Evolutionary conservation across 2,329 filamentous ascomycete species (phyloP).

Genomic region (Aspergillus pseudoglaucus): DNA sequence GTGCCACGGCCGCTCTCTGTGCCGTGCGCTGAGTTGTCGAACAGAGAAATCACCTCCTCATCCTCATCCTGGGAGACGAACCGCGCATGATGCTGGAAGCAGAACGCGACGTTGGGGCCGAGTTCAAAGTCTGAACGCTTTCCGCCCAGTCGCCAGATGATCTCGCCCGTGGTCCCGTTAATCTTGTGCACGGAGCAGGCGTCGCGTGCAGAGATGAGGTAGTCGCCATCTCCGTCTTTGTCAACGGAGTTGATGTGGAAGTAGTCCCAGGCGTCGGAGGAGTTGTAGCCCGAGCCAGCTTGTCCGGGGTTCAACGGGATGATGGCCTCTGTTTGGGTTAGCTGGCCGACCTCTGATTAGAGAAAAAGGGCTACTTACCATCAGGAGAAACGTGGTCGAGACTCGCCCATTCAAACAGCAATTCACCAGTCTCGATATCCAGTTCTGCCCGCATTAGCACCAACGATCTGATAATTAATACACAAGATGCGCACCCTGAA

Average conservation of each 20-base stretch:
- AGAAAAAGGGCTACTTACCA: conserved; percentile 21
- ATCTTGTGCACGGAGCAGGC: conserved; percentile 44
- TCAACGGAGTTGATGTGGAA: conserved; percentile 46
- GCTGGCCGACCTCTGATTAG: too few relatives aligned
- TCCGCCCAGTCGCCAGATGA: conserved; percentile 45
- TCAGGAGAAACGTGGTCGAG: conserved; percentile 51
- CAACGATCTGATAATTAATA: too few relatives aligned
- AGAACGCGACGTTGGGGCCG: conserved; percentile 40
- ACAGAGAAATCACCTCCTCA: conserved; percentile 48
- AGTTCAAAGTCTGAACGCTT: conserved; percentile 40
- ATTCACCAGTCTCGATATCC: conserved; percentile 48
- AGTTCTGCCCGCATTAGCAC: too few relatives aligned
- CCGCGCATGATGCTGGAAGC: conserved; percentile 47
- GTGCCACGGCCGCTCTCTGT: conserved; percentile 25
- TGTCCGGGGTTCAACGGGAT: conserved; percentile 44
- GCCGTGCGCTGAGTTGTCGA: conserved; percentile 48
- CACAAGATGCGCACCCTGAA: conserved; percentile 42
- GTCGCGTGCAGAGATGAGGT: conserved; percentile 44
- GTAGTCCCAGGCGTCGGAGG: conserved; percentile 43
- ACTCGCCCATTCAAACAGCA: conserved; percentile 55
- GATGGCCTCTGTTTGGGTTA: conserved; percentile 33
- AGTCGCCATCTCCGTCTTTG: conserved; percentile 38
- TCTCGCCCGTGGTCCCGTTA: conserved; percentile 39
- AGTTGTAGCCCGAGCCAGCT: conserved; percentile 32
- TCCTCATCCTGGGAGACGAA: conserved; percentile 41